A percentile compares a stretch with the other conserved stretches of the same genome.
phyloP scores from a whole-genome alignment of 2,329 filamentous ascomycete genomes.

The Plenodomus lindquistii region DNA sequence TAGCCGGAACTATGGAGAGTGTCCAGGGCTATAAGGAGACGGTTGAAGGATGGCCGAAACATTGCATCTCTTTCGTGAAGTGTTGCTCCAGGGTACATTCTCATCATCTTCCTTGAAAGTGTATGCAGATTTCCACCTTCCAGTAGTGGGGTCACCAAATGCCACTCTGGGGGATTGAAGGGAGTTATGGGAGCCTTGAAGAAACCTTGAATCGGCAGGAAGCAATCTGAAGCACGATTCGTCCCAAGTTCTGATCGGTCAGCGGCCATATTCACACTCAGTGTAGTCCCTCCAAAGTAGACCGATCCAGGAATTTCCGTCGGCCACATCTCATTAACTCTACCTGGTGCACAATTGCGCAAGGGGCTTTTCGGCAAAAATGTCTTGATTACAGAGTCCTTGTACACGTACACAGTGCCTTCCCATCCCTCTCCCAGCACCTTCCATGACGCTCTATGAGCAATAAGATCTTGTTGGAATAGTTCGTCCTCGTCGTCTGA shows the following conservation, averaged over 20 bases:
- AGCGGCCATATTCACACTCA: background rate
- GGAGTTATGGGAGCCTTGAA: slow-evolving; percentile 16
- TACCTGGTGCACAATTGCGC: slow-evolving; percentile 26
- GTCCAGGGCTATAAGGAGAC: slow-evolving; percentile 26
- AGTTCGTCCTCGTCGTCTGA: slow-evolving; percentile 10
- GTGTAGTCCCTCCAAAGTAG: slow-evolving; percentile 14
- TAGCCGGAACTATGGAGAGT: slow-evolving; percentile 33
- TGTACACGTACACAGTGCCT: slow-evolving; percentile 26
- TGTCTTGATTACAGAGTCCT: slow-evolving; percentile 31
- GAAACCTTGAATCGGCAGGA: slow-evolving; percentile 18
- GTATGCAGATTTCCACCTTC: slow-evolving; percentile 13
- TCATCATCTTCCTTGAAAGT: slow-evolving; percentile 10
- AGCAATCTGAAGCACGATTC: slow-evolving; percentile 7
- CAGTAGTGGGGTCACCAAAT: slow-evolving; percentile 25
- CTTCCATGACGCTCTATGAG: slow-evolving; percentile 22
- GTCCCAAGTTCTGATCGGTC: background rate
- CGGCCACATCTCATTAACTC: slow-evolving; percentile 20
- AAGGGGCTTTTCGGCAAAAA: slow-evolving; percentile 29
- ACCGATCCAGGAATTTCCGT: slow-evolving; percentile 34
- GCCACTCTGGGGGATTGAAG: slow-evolving; percentile 17
- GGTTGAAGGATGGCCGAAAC: slow-evolving; percentile 35
- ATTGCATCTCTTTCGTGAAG: slow-evolving; percentile 25
- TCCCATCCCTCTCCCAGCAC: slow-evolving; percentile 29
- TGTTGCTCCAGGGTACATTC: background rate
- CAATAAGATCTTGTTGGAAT: slow-evolving; percentile 22